phyloP scores from a whole-genome alignment of 2,329 filamentous ascomycete genomes.

The Coniochaeta prunicola region DNA sequence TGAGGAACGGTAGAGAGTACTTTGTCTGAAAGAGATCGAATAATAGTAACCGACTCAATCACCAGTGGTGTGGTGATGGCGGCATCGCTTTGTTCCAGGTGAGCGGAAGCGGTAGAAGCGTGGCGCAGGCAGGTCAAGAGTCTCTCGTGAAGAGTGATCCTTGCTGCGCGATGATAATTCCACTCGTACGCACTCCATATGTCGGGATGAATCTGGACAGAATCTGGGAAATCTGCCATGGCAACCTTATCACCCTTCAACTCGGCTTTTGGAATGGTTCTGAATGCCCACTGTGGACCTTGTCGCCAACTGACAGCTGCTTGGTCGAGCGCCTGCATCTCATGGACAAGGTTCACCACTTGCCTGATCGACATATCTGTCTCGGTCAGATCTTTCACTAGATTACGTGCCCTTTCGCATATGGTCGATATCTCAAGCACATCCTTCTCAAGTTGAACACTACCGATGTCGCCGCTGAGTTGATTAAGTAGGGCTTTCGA shows the following conservation, averaged over 20 bases:
- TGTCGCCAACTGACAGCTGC: slow-evolving; percentile 20
- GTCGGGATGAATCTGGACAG: slow-evolving; percentile 26
- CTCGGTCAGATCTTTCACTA: slow-evolving; percentile 13
- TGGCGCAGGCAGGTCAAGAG: slow-evolving; percentile 8
- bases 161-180: slow-evolving; percentile 30
- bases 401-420: slow-evolving; percentile 21
- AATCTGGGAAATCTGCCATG: slow-evolving; percentile 12
- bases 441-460: slow-evolving; percentile 20
- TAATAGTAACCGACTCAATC: slow-evolving; percentile 13
- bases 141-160: slow-evolving; percentile 28
- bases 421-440: slow-evolving; percentile 17
- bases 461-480: slow-evolving; percentile 19
- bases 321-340: slow-evolving; percentile 22
- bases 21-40: slow-evolving; percentile 22
- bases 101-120: slow-evolving; percentile 9
- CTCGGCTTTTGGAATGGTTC: slow-evolving; percentile 12
- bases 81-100: slow-evolving; percentile 4
- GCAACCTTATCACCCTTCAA: slow-evolving; percentile 5
- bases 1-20: slow-evolving; percentile 23
- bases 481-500: slow-evolving; percentile 21
- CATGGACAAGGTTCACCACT: slow-evolving; percentile 18
- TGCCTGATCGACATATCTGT: slow-evolving; percentile 7
- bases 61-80: slow-evolving; percentile 9
- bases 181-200: slow-evolving; percentile 33
- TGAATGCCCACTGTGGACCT: slow-evolving; percentile 25